A percentile compares a stretch with the other conserved stretches of the same genome.
Conservation (phyloP, 441 rosid species). For the Euphorbia celastroides region DNA sequence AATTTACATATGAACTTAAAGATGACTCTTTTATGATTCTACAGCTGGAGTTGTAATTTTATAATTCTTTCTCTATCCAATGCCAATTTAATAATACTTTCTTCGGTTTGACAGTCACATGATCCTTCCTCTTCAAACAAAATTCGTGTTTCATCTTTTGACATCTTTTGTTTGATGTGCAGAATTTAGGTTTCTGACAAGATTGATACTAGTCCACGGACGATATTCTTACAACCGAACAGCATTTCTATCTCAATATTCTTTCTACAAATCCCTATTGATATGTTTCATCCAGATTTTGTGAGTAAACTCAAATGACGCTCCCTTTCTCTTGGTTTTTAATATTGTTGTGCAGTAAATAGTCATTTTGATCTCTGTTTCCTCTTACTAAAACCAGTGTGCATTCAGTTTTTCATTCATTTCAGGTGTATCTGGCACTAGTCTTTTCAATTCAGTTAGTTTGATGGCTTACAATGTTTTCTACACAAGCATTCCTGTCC, state of each 20-base stretch:
- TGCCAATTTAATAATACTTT: background rate
- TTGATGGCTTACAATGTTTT: slow-evolving; percentile 99
- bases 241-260: slow-evolving; percentile 94
- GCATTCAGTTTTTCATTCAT: slow-evolving; percentile 85
- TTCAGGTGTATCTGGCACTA: slow-evolving; percentile 99
- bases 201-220: slow-evolving; percentile 95
- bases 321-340: slow-evolving; percentile 5
- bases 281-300: slow-evolving; percentile 98
- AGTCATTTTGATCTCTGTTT: background rate
- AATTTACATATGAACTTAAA: background rate
- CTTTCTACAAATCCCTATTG: slow-evolving; percentile 89
- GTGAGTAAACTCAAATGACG: slow-evolving; percentile 46
- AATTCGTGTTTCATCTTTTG: background rate
- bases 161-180: slow-evolving; percentile 28
- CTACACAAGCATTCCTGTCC: slow-evolving; percentile 94
- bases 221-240: slow-evolving; percentile 98
- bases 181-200: slow-evolving; percentile 91
- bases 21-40: background rate
- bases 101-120: background rate
- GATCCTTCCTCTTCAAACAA: background rate
- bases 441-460: slow-evolving; percentile 97
- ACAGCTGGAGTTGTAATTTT: background rate
- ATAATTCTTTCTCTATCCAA: background rate
- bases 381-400: slow-evolving; percentile 40
- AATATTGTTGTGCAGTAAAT: background rate